These are phyloP conservation scores for Apostasia shenzhenica DNA, from an alignment of 106 monocot genomes.

Conservation along the genomic window DNA sequence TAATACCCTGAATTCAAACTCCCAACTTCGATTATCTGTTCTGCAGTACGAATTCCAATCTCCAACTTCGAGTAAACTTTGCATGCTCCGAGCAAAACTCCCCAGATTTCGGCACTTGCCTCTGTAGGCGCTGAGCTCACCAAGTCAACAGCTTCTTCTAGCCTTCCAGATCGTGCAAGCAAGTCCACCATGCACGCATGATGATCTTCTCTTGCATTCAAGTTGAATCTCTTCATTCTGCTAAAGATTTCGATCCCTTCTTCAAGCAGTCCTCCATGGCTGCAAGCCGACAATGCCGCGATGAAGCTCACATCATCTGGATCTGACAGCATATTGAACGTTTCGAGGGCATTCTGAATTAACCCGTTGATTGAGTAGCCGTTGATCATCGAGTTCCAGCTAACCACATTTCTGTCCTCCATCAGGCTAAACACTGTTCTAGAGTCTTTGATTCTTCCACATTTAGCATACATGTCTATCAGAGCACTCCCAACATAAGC, in stretches of 20 bases:
- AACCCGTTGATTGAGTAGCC: conserved; percentile 55
- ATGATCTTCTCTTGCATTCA: conserved; percentile 37
- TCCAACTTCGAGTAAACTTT: conserved; percentile 36
- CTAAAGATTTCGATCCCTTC: conserved; percentile 47
- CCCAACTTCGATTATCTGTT: conserved; percentile 19
- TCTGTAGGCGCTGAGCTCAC: conserved; percentile 26
- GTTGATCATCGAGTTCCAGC: conserved; percentile 58
- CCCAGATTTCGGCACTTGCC: conserved; percentile 37
- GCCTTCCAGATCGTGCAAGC: conserved; percentile 38
- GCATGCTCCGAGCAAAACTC: conserved; percentile 49
- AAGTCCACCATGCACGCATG: conserved; percentile 55
- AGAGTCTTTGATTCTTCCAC: conserved; percentile 31
- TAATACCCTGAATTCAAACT: conserved; percentile 41
- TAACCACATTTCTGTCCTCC: conserved; percentile 40
- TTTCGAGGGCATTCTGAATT: conserved; percentile 27
- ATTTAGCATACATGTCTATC: conserved; percentile 68
- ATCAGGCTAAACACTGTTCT: conserved; percentile 46
- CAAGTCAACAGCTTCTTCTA: conserved; percentile 39
- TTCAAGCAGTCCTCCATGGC: conserved; percentile 49
- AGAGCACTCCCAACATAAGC: conserved; percentile 59
- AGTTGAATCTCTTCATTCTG: conserved; percentile 25
- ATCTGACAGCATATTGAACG: conserved; percentile 30
- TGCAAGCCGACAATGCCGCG: conserved; percentile 49
- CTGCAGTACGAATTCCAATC: conserved; percentile 33
- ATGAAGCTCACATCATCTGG: conserved; percentile 68